Evolutionary conservation across 495 filamentous ascomycete genomes (phyloP).

Genomic region (Cairneyella variabilis): DNA sequence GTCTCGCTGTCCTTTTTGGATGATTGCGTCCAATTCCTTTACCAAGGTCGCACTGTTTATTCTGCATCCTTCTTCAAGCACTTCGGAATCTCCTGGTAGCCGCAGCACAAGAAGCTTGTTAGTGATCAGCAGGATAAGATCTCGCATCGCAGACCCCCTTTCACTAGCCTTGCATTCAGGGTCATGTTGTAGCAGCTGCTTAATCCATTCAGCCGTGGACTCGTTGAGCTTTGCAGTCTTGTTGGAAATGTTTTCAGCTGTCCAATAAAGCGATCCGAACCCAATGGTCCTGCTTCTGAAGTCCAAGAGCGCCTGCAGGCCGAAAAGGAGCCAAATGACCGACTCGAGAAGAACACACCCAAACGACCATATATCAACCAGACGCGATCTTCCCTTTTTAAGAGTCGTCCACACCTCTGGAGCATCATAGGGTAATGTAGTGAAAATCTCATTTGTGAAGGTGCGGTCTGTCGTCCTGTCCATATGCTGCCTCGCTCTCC

Average conservation of each 20-base stretch:
- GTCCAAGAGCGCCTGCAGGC: neutral
- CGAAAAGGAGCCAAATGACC: conserved; percentile 21
- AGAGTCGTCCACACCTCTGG: conserved; percentile 29
- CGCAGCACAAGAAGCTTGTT: no score
- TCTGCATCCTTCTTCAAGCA: neutral
- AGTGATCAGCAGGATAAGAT: no score
- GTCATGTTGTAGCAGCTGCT: no score
- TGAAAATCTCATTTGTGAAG: neutral
- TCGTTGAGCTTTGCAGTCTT: no score
- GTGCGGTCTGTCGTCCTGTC: neutral
- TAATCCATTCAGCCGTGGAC: no score
- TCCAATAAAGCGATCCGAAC: neutral
- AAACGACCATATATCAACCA: conserved; percentile 40
- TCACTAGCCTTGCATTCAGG: no score
- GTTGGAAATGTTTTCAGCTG: neutral
- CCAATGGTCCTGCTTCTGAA: neutral
- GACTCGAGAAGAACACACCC: conserved; percentile 41
- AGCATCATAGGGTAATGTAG: conserved; percentile 16
- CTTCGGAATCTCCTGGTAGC: neutral
- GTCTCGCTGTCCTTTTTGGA: neutral
- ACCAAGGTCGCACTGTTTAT: neutral
- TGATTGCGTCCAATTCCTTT: neutral
- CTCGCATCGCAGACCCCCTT: no score
- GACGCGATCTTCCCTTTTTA: conserved; percentile 17
- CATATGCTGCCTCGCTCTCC: conserved; percentile 6